These are phyloP conservation scores for Vigna radiata DNA, from an alignment of 306 rosid species.

Conservation along the genomic window DNA sequence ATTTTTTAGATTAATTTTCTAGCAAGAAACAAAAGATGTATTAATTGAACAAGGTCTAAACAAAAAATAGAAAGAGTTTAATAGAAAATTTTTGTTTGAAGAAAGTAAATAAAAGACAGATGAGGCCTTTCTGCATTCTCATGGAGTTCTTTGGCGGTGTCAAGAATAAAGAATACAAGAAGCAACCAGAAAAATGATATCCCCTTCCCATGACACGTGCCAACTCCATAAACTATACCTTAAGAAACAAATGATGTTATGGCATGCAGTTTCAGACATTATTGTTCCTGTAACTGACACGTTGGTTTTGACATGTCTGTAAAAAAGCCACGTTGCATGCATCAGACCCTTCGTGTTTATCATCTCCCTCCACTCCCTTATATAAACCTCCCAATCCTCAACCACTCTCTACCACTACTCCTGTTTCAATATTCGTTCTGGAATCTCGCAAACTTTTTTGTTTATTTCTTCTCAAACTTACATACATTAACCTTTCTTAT, in stretches of 20 bases:
- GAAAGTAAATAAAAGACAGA: neutral
- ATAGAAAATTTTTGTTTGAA: neutral
- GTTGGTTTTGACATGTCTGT: constrained; percentile 5
- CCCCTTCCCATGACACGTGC: constrained; percentile 40
- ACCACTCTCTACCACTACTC: neutral
- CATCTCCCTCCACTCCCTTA: constrained; percentile 43
- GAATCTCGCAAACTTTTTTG: neutral
- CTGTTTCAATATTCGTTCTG: neutral
- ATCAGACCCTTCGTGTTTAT: constrained; percentile 1
- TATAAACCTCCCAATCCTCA: neutral
- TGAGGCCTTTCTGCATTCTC: neutral
- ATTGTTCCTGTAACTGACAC: constrained; percentile 42
- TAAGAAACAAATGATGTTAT: neutral
- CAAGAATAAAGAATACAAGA: neutral
- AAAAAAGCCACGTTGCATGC: constrained; percentile 53
- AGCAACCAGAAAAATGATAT: neutral
- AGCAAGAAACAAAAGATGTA: neutral
- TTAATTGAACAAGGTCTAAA: neutral
- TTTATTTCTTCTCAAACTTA: neutral
- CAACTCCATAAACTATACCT: neutral
- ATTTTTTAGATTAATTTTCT: too few species aligned
- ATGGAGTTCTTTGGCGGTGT: constrained; percentile 7
- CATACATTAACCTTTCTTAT: neutral
- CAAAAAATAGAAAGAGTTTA: neutral
- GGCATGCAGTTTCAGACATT: constrained; percentile 28